Percentiles rank a stretch among this genome's conserved stretches.
Conservation (phyloP, 768 basidiomycete species). For the Asterophora lycoperdoides region DNA sequence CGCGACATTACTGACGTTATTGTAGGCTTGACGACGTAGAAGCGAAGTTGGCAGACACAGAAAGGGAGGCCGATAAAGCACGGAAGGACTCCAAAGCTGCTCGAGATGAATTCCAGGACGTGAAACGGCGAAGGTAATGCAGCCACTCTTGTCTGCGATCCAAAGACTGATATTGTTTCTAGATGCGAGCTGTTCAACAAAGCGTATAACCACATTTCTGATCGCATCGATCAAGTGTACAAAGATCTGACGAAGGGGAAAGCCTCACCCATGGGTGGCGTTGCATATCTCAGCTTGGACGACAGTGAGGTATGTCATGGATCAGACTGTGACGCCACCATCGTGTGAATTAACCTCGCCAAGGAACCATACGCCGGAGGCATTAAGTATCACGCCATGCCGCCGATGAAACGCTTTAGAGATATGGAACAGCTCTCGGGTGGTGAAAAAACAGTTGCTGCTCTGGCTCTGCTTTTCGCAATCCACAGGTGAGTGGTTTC, state of each 20-base stretch:
- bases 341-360: background rate
- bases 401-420: constrained; percentile 97
- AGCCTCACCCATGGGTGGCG: constrained; percentile 90
- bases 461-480: constrained; percentile 92
- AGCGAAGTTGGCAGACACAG: constrained; percentile 79
- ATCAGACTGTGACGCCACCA: background rate
- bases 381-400: constrained; percentile 99
- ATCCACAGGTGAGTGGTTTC: constrained; percentile 72
- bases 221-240: constrained; percentile 92
- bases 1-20: background rate
- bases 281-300: constrained; percentile 93
- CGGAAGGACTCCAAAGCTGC: constrained; percentile 85
- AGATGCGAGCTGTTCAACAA: constrained; percentile 87
- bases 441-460: constrained; percentile 98
- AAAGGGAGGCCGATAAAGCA: constrained; percentile 89
- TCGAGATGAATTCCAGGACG: constrained; percentile 87
- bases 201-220: constrained; percentile 94
- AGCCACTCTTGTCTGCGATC: background rate
- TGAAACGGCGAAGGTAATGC: constrained; percentile 71
- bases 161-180: background rate
- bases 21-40: constrained; percentile 84
- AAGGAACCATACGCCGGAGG: constrained; percentile 68
- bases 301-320: constrained; percentile 74
- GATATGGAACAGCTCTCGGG: constrained; percentile 99
- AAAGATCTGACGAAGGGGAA: constrained; percentile 97